Base-by-base conservation (phyloP, 148 eudicot genomes). In the Diospyros lotus region DNA sequence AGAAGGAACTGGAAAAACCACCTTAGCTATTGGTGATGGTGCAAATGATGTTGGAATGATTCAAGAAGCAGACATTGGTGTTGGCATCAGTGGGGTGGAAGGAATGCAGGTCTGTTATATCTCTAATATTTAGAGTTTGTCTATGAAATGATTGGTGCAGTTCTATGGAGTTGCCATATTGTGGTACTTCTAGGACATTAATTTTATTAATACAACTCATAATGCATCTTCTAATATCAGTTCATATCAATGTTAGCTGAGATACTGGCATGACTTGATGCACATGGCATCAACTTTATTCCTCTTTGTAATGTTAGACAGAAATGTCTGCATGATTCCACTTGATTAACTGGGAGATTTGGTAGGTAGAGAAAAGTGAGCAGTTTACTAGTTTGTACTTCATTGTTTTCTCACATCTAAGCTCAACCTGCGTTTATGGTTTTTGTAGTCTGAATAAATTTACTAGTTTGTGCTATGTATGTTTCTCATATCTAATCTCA, bases 1-100 rank as follows among this genome's bases (percentile, higher is more conserved):
- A 84, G 94, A 92, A 83, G 98, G 98, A 82, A 95, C 96, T 9
- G 96, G 96, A 40, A 95, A 88, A 84, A 92, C 82, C 12, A 95
- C 98, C 10, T 86, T 95, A 77, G 97, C 94, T 63, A 89, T 95
- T 66, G 98, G 98, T 58, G 98, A 95, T 78, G 98, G 98, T 69
- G 98, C 98, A 55, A 95, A 95, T 85, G 98, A 95, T 80, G 98
- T 92, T 58, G 98, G 98, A 45, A 95, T 95, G 98, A 92, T 95
- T 84, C 97, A 95, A 83, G 98, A 87, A 86, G 98, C 98, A 15
- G 98, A 95, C 80, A 92, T 95, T 69, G 98, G 98, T 50, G 91
- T 95, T 64, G 98, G 98, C 76, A 95, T 95, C 64, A 95, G 98
- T 78, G 98, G 98, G 42, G 88, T 83, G 40, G 98, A 95, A 86